Base-by-base conservation (phyloP, 176 grass and related monocot genomes). In the Panicum miliaceum region DNA sequence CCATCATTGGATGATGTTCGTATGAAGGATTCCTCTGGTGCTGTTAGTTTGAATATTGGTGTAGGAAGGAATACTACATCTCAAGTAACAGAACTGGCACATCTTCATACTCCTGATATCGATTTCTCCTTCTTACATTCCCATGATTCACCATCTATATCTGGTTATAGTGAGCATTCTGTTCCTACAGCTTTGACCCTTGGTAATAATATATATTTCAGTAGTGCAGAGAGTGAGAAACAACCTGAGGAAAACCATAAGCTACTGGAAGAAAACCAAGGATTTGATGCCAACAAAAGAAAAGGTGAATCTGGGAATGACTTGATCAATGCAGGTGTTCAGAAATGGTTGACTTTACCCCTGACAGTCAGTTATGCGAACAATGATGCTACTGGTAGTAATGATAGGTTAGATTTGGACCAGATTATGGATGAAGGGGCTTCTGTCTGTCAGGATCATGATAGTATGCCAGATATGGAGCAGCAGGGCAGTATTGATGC, bases 111-210 rank as follows among this genome's bases (percentile, higher is more conserved):
- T 75, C 60, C 60, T 52, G 80, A 79, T 32, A 43, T 79, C 85
- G 76, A 67, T 79, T 73, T 80, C 80, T 64, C 58, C 40, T 79
- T 66, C 12, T 56, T 78, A 61, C 67, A 59, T 50, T 79, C 58
- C 29, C 20, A 8, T 1, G 48, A 74, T 73, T 83, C 79, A 35
- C 38, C 73, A 61, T 79, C 66, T 74, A 8, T 79, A 32, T 83
- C 80, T 86, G 67, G 68, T 82, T 83, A 80, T 57, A 51, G 75
- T 61, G 89, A 90, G 42, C 89, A 87, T 45, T 84, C 66, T 90
- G 68, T 84, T 68, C 80, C 68, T 79, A 90, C 89, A 84, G 68
- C 84, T 84, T 72, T 90, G 84, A 90, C 89, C 72, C 89, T 90
- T 75, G 84, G 89, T 34, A 87, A 77, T 42, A 90, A 87, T 78